Conservation (phyloP, 495 filamentous ascomycete genomes). For the Daldinia grandis region DNA sequence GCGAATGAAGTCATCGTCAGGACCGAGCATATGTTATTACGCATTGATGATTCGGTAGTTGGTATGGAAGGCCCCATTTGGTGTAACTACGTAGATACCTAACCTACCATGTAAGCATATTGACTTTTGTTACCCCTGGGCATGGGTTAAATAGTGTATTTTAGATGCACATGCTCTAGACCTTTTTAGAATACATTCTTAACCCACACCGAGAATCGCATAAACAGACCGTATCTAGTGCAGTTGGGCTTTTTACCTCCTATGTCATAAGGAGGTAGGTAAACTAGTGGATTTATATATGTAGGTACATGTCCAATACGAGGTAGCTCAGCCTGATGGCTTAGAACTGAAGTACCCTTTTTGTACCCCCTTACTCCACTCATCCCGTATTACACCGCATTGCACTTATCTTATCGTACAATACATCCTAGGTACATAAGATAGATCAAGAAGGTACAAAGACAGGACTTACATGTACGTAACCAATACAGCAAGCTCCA, state of each 20-base stretch:
- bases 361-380: constrained; percentile 8
- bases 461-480: background rate
- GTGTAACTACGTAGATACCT: too few species aligned
- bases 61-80: background rate
- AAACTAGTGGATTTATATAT: too few species aligned
- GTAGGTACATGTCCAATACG: too few species aligned
- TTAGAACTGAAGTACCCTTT: constrained; percentile 4
- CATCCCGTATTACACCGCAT: background rate
- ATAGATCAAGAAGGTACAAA: background rate
- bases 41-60: constrained; percentile 15
- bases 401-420: background rate
- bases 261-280: too few species aligned
- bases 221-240: background rate
- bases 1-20: constrained; percentile 32
- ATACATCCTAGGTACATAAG: background rate
- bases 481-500: background rate
- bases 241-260: background rate
- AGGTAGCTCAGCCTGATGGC: background rate
- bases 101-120: too few species aligned
- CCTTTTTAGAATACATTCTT: too few species aligned
- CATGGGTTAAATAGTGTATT: background rate
- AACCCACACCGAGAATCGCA: background rate
- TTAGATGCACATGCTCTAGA: background rate
- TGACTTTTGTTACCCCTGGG: background rate
- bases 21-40: constrained; percentile 15